Evolutionary conservation across 2,329 filamentous ascomycete genomes (phyloP).

Genomic region (Colletotrichum sp.): DNA sequence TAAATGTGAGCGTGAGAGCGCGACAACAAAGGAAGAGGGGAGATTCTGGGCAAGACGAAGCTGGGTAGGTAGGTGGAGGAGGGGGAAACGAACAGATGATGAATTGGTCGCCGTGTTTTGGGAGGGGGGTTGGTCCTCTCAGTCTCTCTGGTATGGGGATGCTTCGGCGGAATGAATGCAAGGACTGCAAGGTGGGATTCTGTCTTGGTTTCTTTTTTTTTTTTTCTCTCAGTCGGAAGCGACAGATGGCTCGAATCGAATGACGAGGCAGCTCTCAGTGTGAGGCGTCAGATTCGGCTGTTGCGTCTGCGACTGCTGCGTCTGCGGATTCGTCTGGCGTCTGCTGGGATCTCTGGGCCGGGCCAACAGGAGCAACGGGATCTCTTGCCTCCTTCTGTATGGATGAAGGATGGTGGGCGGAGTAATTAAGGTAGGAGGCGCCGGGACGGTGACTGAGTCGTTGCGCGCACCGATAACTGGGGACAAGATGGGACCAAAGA

Average conservation of each 20-base stretch:
- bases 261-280: not conserved
- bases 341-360: not conserved
- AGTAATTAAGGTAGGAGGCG: constrained; percentile 1
- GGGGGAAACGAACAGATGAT: constrained; percentile 14
- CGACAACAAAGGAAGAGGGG: constrained; percentile 4
- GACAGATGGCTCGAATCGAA: constrained; percentile 2
- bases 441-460: constrained; percentile 16
- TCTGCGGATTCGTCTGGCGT: not conserved
- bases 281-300: not conserved
- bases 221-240: not conserved
- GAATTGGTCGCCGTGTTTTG: not conserved
- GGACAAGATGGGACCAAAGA: constrained; percentile 14
- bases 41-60: not conserved
- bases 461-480: constrained; percentile 17
- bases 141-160: not conserved
- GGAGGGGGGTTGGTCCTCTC: not conserved
- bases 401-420: constrained; percentile 2
- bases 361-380: not conserved
- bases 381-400: not conserved
- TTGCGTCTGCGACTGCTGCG: not conserved
- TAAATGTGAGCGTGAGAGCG: not conserved
- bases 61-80: not conserved
- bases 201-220: not conserved
- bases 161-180: not conserved
- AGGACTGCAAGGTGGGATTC: not conserved